Percentiles rank a stretch among this genome's conserved stretches.
Conservation (phyloP, 140 eudicot genomes). For the Erigeron philadelphicus region DNA sequence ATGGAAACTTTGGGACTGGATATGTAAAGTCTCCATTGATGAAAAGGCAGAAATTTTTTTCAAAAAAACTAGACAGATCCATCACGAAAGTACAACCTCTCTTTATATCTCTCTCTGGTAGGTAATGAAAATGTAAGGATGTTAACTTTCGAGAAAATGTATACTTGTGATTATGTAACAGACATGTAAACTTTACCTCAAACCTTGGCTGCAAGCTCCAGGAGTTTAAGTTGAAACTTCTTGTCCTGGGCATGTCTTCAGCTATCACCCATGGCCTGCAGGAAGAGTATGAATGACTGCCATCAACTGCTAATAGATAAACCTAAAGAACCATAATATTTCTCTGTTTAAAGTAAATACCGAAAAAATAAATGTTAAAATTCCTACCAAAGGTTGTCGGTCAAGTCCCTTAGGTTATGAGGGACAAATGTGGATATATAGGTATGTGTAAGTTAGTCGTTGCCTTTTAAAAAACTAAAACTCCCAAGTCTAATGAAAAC, state of each 20-base stretch:
- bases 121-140: not conserved
- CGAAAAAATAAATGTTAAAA: not conserved
- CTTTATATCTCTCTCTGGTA: not conserved
- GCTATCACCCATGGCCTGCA: conserved; percentile 72
- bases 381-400: too few species aligned
- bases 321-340: not conserved
- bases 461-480: not conserved
- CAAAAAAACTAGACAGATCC: not conserved
- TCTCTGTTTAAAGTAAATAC: not conserved
- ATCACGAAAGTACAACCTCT: not conserved
- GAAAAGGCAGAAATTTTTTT: too few species aligned
- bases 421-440: not conserved
- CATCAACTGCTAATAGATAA: not conserved
- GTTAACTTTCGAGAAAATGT: not conserved
- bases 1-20: not conserved
- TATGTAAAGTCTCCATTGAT: too few species aligned
- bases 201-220: conserved; percentile 37
- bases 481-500: not conserved
- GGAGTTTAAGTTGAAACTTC: conserved; percentile 31
- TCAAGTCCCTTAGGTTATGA: not conserved
- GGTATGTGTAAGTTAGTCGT: not conserved
- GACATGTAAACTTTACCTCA: conserved; percentile 34
- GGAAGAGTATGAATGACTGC: conserved; percentile 7
- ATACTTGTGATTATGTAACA: not conserved
- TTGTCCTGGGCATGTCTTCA: conserved; percentile 29